A percentile compares a stretch with the other conserved stretches of the same genome.
These are phyloP conservation scores for Mollisiaceae sp. DNA, from an alignment of 2,329 filamentous ascomycete genomes.

Conservation along the genomic window DNA sequence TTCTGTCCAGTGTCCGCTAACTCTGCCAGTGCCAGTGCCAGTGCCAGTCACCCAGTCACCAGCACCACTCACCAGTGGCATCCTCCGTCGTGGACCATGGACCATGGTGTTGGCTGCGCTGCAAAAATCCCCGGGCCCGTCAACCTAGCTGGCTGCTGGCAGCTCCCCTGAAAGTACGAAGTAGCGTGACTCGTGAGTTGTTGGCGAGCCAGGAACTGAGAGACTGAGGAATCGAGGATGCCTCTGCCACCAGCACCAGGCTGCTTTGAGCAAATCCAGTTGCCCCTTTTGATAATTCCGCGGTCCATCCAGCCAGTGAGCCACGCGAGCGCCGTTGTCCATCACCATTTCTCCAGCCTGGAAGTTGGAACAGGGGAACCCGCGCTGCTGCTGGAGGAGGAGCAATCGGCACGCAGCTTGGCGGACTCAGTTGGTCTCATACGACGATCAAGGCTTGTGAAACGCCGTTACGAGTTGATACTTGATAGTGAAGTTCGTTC, in stretches of 20 bases:
- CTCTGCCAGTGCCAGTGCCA: too few relatives aligned
- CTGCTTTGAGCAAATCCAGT: not conserved
- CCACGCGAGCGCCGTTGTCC: slow-evolving; percentile 23
- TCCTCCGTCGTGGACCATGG: too few relatives aligned
- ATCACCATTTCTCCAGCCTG: slow-evolving; percentile 6
- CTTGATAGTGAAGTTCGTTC: not conserved
- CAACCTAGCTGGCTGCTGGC: slow-evolving; percentile 1
- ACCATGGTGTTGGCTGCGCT: not conserved
- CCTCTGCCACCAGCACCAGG: too few relatives aligned
- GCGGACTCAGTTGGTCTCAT: not conserved
- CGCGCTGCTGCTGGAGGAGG: not conserved
- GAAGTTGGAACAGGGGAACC: not conserved
- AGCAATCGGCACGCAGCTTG: slow-evolving; percentile 3
- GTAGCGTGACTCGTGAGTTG: too few relatives aligned
- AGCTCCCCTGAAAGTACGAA: slow-evolving; percentile 10
- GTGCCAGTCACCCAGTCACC: too few relatives aligned
- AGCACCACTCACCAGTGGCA: too few relatives aligned
- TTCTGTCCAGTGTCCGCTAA: too few relatives aligned
- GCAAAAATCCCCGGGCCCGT: slow-evolving; percentile 15
- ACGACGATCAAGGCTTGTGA: slow-evolving; percentile 10
- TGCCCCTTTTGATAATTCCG: slow-evolving; percentile 5
- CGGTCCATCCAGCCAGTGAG: not conserved
- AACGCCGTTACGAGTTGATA: slow-evolving; percentile 3
- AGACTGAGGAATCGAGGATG: not conserved
- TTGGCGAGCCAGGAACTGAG: not conserved